These are phyloP conservation scores for Fusarium transvaalense DNA, from an alignment of 2,329 filamentous ascomycete species.

Conservation along the genomic window DNA sequence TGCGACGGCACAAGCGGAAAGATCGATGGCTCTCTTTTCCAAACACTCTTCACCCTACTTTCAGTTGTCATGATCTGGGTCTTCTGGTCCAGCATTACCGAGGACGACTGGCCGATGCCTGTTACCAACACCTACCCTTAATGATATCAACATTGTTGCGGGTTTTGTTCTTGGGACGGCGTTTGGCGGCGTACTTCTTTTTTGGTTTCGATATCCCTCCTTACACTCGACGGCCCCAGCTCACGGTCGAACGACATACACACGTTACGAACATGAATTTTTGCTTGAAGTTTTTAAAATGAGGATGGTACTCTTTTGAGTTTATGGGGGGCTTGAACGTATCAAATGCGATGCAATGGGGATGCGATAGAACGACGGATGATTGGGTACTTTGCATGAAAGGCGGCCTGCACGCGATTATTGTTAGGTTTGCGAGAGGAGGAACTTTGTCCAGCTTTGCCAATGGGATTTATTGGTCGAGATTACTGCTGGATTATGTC, in stretches of 20 bases:
- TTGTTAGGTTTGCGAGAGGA: conserved; percentile 31
- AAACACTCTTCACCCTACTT: conserved; percentile 91
- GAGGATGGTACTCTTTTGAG: conserved; percentile 34
- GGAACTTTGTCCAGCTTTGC: conserved; percentile 27
- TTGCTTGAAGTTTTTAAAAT: conserved; percentile 36
- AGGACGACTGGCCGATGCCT: conserved; percentile 92
- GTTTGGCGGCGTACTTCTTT: conserved; percentile 46
- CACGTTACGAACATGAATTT: conserved; percentile 47
- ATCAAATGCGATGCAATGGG: conserved; percentile 13
- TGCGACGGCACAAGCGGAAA: conserved; percentile 85
- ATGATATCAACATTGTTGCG: conserved; percentile 20
- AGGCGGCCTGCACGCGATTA: conserved; percentile 41
- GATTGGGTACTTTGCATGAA: conserved; percentile 37
- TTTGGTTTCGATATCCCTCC: conserved; percentile 49
- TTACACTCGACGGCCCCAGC: conserved; percentile 46
- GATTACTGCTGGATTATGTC: conserved; percentile 39
- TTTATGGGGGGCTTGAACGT: conserved; percentile 19
- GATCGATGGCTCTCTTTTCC: conserved; percentile 93
- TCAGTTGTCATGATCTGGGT: conserved; percentile 88
- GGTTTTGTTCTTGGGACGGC: conserved; percentile 42
- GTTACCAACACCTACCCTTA: conserved; percentile 58
- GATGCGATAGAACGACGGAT: conserved; percentile 30
- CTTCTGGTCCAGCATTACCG: conserved; percentile 99
- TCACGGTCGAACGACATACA: conserved; percentile 48
- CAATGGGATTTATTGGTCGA: conserved; percentile 35